Percentiles rank a stretch among this genome's conserved stretches.
phyloP scores from a whole-genome alignment of 179 eudicot genomes.

The Beta lomatogona region DNA sequence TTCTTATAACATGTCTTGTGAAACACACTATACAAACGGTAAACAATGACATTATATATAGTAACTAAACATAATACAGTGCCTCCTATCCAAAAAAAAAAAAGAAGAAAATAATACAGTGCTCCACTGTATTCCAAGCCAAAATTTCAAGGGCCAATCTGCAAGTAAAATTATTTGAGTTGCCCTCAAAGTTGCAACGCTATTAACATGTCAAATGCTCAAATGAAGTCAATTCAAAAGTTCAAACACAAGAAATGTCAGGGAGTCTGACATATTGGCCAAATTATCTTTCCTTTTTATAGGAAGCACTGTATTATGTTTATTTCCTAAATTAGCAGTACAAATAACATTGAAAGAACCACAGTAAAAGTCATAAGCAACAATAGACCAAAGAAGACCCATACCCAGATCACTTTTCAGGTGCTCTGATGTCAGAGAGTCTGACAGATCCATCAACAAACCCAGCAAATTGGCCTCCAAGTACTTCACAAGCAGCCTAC shows the following conservation, averaged over 20 bases:
- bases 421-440: constrained; percentile 79
- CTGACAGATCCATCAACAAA: constrained; percentile 84
- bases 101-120: neutral
- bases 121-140: neutral
- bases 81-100: too few species aligned
- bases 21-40: neutral
- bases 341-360: neutral
- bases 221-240: neutral
- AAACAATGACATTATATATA: neutral
- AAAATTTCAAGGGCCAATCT: neutral
- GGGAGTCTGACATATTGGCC: neutral
- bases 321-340: neutral
- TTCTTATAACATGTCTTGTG: neutral
- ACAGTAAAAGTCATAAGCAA: constrained; percentile 1
- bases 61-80: neutral
- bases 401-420: constrained; percentile 63
- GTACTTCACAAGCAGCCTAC: constrained; percentile 93
- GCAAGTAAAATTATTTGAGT: neutral
- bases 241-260: neutral
- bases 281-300: too few species aligned
- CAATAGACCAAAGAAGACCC: neutral
- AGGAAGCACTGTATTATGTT: too few species aligned
- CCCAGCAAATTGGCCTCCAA: constrained; percentile 83
- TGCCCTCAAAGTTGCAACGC: neutral
- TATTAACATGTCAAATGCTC: neutral